A percentile compares a stretch with the other conserved stretches of the same genome.
These are phyloP conservation scores for Fusarium verrucosum DNA, from an alignment of 2,329 filamentous ascomycete species.

Conservation along the genomic window DNA sequence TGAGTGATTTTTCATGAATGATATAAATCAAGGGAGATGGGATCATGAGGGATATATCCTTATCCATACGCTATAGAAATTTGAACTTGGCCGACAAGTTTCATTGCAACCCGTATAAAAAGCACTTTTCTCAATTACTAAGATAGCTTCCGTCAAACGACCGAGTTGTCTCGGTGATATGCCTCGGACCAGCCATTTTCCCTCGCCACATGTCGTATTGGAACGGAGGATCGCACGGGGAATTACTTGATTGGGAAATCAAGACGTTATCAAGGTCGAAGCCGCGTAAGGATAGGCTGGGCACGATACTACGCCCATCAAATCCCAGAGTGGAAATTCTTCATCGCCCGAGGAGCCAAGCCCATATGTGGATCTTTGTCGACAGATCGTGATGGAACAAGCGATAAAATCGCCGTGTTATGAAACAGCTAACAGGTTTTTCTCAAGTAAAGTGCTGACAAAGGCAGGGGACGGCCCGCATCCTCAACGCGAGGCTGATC, in stretches of 20 bases:
- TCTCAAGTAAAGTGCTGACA: not conserved
- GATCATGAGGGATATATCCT: slow-evolving; percentile 18
- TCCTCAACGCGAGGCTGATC: not conserved
- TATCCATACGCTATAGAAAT: not conserved
- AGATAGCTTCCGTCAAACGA: not conserved
- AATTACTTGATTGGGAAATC: not conserved
- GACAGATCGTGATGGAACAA: not conserved
- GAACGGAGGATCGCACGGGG: not conserved
- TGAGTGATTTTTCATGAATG: too few relatives aligned
- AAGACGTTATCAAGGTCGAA: not conserved
- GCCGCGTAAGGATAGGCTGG: not conserved
- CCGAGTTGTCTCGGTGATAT: not conserved
- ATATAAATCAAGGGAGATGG: not conserved
- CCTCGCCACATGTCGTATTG: not conserved
- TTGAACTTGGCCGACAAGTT: too few relatives aligned
- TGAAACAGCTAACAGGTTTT: not conserved
- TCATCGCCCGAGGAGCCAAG: not conserved
- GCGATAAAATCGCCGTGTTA: not conserved
- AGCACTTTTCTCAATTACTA: not conserved
- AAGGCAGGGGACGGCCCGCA: not conserved
- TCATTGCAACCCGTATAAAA: not conserved
- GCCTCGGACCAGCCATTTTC: not conserved
- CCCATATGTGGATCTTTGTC: not conserved
- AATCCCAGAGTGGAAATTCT: slow-evolving; percentile 1
- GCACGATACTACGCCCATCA: not conserved